phyloP scores from a whole-genome alignment of 2,329 filamentous ascomycete genomes.

The Gremmenia infestans region DNA sequence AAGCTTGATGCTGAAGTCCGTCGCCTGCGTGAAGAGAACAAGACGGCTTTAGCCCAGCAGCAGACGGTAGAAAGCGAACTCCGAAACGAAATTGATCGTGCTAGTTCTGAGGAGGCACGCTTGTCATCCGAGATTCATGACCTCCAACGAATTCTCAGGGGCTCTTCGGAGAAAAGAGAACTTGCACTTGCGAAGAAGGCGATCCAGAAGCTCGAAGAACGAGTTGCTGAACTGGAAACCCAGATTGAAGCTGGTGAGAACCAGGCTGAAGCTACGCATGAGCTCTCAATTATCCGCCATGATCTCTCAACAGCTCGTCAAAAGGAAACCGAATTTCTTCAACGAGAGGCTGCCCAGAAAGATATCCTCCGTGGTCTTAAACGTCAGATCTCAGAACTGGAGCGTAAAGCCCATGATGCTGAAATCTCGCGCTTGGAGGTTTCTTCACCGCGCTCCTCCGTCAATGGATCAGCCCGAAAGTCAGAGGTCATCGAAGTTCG shows the following conservation, averaged over 20 bases:
- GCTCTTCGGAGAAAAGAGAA: constrained; percentile 40
- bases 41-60: constrained; percentile 50
- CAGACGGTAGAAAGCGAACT: constrained; percentile 57
- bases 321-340: constrained; percentile 59
- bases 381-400: constrained; percentile 60
- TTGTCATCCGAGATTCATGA: constrained; percentile 50
- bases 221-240: constrained; percentile 42
- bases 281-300: constrained; percentile 53
- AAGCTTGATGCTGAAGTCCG: constrained; percentile 64
- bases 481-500: constrained; percentile 55
- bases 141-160: constrained; percentile 39
- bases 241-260: constrained; percentile 32
- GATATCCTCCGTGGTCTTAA: constrained; percentile 59
- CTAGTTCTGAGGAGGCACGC: constrained; percentile 60
- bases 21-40: constrained; percentile 60
- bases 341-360: constrained; percentile 61
- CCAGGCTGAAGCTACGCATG: constrained; percentile 45
- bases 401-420: constrained; percentile 61
- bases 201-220: constrained; percentile 59
- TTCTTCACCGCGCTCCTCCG: constrained; percentile 44
- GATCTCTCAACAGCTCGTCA: constrained; percentile 59
- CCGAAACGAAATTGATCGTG: constrained; percentile 61
- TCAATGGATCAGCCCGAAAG: constrained; percentile 47
- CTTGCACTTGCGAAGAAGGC: constrained; percentile 49
- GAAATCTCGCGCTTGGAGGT: constrained; percentile 47